Evolutionary conservation across 768 basidiomycete species (phyloP).

Genomic region (Boletus rubropictus): DNA sequence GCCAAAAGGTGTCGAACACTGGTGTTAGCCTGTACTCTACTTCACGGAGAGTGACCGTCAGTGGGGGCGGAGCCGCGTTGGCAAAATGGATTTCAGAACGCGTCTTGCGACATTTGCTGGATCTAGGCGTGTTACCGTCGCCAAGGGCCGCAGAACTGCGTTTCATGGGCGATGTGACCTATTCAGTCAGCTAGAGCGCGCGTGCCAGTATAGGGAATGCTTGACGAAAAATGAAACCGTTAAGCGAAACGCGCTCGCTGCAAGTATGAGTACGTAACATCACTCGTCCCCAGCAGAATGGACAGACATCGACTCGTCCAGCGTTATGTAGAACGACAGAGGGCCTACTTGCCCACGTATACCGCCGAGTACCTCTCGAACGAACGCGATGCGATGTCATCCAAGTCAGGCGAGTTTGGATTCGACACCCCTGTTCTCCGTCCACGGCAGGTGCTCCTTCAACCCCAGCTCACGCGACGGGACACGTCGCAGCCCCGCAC

Average conservation of each 20-base stretch:
- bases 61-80: constrained; percentile 15
- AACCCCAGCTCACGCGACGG: neutral
- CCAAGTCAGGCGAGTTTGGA: constrained; percentile 25
- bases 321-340: constrained; percentile 48
- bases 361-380: constrained; percentile 34
- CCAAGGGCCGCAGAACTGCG: constrained; percentile 13
- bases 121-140: constrained; percentile 6
- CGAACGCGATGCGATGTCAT: constrained; percentile 10
- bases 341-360: constrained; percentile 38
- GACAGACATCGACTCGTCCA: constrained; percentile 36
- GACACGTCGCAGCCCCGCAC: neutral
- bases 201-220: neutral
- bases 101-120: constrained; percentile 23
- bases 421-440: constrained; percentile 55
- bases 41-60: constrained; percentile 34
- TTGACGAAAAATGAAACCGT: constrained; percentile 5
- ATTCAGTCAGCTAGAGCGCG: neutral
- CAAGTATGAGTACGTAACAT: constrained; percentile 3
- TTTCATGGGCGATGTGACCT: constrained; percentile 14
- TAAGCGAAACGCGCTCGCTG: constrained; percentile 1
- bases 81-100: constrained; percentile 16
- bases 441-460: constrained; percentile 45
- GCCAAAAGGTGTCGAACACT: constrained; percentile 59
- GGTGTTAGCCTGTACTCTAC: constrained; percentile 39
- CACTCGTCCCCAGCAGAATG: neutral